Conservation (phyloP, 2,329 filamentous ascomycete species). For the Emmonsiellopsis sp. region DNA sequence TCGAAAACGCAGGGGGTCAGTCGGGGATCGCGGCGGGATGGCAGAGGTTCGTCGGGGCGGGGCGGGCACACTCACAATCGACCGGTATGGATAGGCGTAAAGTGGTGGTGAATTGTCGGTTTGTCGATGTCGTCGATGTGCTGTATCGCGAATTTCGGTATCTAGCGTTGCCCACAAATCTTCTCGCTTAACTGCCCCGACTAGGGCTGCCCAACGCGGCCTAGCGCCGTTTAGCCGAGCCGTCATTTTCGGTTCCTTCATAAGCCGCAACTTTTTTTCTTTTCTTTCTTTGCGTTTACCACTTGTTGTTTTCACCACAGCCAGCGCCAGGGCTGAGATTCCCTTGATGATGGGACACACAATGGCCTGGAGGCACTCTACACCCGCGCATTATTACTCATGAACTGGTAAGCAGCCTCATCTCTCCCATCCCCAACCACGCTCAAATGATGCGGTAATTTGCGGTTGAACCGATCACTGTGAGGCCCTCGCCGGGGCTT, state of each 20-base stretch:
- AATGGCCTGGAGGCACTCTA: slow-evolving; percentile 8
- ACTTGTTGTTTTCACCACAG: slow-evolving; percentile 4
- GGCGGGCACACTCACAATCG: slow-evolving; percentile 12
- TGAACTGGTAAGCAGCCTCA: slow-evolving; percentile 14
- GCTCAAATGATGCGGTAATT: slow-evolving; percentile 85
- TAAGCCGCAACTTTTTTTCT: slow-evolving; percentile 3
- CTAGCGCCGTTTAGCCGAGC: slow-evolving; percentile 9
- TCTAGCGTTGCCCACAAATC: slow-evolving; percentile 13
- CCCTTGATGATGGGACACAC: too few relatives aligned
- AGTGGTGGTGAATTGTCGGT: slow-evolving; percentile 11
- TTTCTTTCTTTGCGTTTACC: slow-evolving; percentile 13
- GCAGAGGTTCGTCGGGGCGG: not conserved
- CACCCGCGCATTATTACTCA: slow-evolving; percentile 8
- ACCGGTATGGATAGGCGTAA: slow-evolving; percentile 10
- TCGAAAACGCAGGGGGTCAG: slow-evolving; percentile 8
- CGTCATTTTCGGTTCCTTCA: slow-evolving; percentile 1
- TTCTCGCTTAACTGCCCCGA: slow-evolving; percentile 12
- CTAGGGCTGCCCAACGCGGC: slow-evolving; percentile 10
- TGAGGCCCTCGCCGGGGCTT: slow-evolving; percentile 88
- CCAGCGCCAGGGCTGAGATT: not conserved
- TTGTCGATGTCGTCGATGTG: slow-evolving; percentile 15
- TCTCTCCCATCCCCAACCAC: slow-evolving; percentile 9
- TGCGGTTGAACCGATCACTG: slow-evolving; percentile 85
- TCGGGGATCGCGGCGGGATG: not conserved
- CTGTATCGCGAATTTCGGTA: slow-evolving; percentile 14